These are phyloP conservation scores for Ochetophila trinervis DNA, from an alignment of 306 rosid species.

Conservation along the genomic window DNA sequence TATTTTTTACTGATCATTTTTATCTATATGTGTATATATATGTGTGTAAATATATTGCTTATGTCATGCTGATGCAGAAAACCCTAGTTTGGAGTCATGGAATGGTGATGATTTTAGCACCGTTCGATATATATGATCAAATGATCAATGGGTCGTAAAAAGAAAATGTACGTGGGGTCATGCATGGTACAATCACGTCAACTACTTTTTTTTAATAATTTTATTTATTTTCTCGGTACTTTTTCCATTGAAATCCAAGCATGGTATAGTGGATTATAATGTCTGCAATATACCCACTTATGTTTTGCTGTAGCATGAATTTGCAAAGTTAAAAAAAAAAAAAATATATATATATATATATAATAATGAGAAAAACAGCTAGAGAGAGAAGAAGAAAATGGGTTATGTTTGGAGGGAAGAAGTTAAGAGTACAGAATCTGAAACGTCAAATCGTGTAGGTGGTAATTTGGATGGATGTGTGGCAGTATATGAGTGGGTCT, in stretches of 20 bases:
- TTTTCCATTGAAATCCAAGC: not conserved
- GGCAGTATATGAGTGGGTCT: conserved; percentile 40
- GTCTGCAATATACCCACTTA: not conserved
- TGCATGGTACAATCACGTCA: no score
- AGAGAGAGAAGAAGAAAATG: not conserved
- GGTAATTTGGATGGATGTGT: conserved; percentile 50
- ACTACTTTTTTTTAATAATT: no score
- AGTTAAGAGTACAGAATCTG: conserved; percentile 71
- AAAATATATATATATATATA: not conserved
- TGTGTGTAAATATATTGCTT: not conserved
- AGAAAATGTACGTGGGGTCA: no score
- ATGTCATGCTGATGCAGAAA: conserved; percentile 21
- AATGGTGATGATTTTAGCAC: not conserved
- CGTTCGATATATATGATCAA: not conserved
- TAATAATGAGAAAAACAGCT: not conserved
- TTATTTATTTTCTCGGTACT: not conserved
- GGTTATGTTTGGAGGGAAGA: conserved; percentile 34
- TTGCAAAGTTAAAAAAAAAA: not conserved
- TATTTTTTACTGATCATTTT: not conserved
- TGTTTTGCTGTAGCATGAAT: not conserved
- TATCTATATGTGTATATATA: not conserved
- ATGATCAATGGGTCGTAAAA: no score
- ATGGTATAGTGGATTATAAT: conserved; percentile 1
- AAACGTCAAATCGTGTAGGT: conserved; percentile 78
- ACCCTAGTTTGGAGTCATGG: not conserved